phyloP scores from a whole-genome alignment of 768 basidiomycete genomes.

The Russula virescens region DNA sequence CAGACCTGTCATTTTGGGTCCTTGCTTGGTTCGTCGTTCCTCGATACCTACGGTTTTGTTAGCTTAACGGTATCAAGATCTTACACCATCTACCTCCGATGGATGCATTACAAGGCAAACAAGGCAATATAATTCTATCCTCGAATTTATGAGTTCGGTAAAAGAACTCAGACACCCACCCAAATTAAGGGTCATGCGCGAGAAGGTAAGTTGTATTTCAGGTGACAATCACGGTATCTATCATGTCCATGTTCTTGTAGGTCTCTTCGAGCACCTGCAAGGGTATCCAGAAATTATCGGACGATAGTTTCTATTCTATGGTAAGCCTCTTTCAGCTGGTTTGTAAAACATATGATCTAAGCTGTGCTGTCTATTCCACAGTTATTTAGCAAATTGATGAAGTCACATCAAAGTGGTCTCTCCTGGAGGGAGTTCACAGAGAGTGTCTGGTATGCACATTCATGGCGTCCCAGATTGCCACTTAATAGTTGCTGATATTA shows the following conservation, averaged over 20 bases:
- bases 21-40: not conserved
- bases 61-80: not conserved
- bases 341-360: not conserved
- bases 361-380: not conserved
- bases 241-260: not conserved
- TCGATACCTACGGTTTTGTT: not conserved
- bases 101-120: not conserved
- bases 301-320: not conserved
- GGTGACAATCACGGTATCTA: not conserved
- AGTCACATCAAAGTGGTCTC: not conserved
- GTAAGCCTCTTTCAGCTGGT: not conserved
- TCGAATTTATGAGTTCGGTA: not conserved
- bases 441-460: not conserved
- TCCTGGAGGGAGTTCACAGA: not conserved
- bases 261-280: not conserved
- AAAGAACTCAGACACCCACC: not conserved
- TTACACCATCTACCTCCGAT: too few species aligned
- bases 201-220: not conserved
- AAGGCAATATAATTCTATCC: not conserved
- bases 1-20: constrained; percentile 5
- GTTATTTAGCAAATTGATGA: not conserved
- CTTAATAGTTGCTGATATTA: not conserved
- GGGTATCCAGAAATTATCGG: not conserved
- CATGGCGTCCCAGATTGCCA: too few species aligned
- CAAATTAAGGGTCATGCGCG: not conserved